These are phyloP conservation scores for Breviolum minutum DNA, from an alignment of 73 alveolate species.

Conservation along the genomic window DNA sequence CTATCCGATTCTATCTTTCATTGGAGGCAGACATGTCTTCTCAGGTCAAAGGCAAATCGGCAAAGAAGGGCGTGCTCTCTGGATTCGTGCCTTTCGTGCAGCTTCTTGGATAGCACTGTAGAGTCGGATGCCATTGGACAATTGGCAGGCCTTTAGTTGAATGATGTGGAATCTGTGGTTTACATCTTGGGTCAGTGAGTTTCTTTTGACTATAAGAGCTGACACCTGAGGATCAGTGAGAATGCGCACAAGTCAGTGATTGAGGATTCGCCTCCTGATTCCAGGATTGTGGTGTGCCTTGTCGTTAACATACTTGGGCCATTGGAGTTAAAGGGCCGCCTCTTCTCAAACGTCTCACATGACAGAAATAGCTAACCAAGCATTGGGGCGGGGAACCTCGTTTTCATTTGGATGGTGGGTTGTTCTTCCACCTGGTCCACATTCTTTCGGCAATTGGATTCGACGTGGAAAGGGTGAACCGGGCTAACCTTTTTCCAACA, in stretches of 20 bases:
- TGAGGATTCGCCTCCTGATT: constrained; percentile 85
- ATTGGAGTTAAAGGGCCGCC: neutral
- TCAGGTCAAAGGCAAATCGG: constrained; percentile 89
- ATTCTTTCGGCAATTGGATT: no score
- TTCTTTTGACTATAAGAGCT: neutral
- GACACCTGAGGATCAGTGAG: constrained; percentile 76
- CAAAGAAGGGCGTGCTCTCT: constrained; percentile 91
- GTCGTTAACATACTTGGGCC: neutral
- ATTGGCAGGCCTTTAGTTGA: neutral
- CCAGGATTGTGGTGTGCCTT: constrained; percentile 75
- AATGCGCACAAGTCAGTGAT: constrained; percentile 82
- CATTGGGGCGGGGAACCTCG: no score
- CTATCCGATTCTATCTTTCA: neutral
- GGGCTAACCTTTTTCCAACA: no score
- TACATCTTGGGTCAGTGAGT: neutral
- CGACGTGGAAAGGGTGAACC: no score
- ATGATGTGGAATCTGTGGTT: neutral
- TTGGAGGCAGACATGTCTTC: neutral
- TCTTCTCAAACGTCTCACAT: neutral
- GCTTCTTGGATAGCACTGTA: neutral
- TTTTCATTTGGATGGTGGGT: no score
- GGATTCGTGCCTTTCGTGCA: constrained; percentile 89
- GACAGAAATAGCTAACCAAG: neutral
- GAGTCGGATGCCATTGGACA: neutral
- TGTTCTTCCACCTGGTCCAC: no score